Base-by-base conservation (phyloP, 1,139 yeast genomes). In the Citeromyces hawaiiensis region DNA sequence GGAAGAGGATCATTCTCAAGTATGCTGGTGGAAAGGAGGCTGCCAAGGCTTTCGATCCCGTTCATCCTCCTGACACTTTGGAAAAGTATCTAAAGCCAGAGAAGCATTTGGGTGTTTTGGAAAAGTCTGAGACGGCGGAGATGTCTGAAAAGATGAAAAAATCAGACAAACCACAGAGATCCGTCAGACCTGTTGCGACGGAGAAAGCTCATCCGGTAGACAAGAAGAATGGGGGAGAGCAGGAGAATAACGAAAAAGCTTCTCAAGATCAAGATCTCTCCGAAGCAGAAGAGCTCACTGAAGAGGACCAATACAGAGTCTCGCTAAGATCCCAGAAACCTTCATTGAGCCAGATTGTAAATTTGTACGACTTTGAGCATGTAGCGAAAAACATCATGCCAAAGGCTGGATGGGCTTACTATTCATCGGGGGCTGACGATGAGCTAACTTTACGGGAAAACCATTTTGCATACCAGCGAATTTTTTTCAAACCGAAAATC, bases 11-110 rank as follows among this genome's bases (percentile, higher is more conserved):
- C 29, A 76, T 85, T 35, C 53, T 76, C 37, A 72, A 72, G 46
- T 82, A 76, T 52, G 94, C 93, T 30, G 34, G 34, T 5, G 95
- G 95, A 7, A 78, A 75, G 49, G 95, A 85, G 52, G 94, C 93
- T 3, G 79, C 93, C 4, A 80, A 77, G 47, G 76, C 82, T 47
- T 85, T 83, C 54, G 79, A 70, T 44, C 91, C 93, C 3, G 70
- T 85, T 44, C 95, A 86, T 56, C 88, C 94, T 0, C 70, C 78
- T 9, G 91, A 82, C 50, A 79, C 83, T 4, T 63, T 85, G 38
- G 70, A 64, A 38, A 70, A 72, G 49, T 66, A 63, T 47, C 57
- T 74, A 33, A 62, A 66, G 30, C 56, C 59, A 27, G 67, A 67
- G 17, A 60, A 61, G 42, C 62, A 66, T 43, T 46, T 72, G 15